Conservation (phyloP, 352 stramenopile species). For the Phytopythium ostracodes region DNA sequence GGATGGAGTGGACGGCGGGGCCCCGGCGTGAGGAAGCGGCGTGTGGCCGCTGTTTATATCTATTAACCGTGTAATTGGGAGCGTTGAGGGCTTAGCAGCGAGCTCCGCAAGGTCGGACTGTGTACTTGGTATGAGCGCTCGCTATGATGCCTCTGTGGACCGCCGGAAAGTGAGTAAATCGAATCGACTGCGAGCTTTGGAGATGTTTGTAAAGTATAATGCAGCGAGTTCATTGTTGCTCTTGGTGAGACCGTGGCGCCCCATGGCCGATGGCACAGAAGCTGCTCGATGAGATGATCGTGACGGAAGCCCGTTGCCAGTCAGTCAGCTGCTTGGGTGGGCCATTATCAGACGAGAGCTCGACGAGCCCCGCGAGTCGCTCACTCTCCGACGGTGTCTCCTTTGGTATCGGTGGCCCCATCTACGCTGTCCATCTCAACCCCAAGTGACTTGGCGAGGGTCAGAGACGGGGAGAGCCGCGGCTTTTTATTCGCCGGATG, state of each 20-base stretch:
- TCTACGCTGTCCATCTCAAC: neutral
- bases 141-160: neutral
- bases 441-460: slow-evolving; percentile 4
- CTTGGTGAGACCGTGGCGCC: no score
- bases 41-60: neutral
- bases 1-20: neutral
- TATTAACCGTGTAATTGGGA: neutral
- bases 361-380: neutral
- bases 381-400: no score
- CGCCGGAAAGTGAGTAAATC: no score
- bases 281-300: neutral
- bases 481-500: slow-evolving; percentile 4
- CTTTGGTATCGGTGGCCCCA: neutral
- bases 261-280: no score
- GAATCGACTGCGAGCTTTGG: no score
- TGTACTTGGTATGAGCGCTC: neutral
- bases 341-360: neutral
- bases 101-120: neutral
- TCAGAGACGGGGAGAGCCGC: neutral
- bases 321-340: slow-evolving; percentile 3
- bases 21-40: no score
- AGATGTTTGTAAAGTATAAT: no score
- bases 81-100: neutral
- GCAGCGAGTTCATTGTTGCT: no score
- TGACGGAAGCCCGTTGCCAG: neutral